phyloP scores from a whole-genome alignment of 2,329 filamentous ascomycete genomes.

The Didymella exigua region DNA sequence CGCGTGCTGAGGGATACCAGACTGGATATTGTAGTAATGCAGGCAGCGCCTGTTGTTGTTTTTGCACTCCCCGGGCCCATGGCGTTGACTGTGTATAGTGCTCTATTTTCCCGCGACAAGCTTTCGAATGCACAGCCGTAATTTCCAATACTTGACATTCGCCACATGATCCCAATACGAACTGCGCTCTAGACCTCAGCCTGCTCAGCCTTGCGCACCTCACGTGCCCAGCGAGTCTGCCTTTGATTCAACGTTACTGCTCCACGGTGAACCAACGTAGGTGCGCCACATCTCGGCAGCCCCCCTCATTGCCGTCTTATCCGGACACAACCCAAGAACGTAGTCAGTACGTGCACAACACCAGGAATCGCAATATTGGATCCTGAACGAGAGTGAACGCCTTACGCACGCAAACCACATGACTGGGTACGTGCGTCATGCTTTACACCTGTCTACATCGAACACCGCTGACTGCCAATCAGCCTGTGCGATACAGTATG shows the following conservation, averaged over 20 bases:
- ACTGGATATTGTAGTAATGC: constrained; percentile 16
- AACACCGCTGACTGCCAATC: background rate
- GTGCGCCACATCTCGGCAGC: constrained; percentile 9
- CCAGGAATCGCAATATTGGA: background rate
- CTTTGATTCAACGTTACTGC: background rate
- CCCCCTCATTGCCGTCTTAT: background rate
- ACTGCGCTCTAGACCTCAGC: background rate
- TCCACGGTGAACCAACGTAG: background rate
- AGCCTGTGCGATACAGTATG: background rate
- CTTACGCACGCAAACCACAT: constrained; percentile 1
- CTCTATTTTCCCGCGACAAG: background rate
- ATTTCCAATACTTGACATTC: background rate
- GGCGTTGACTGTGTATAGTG: constrained; percentile 12
- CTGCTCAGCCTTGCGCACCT: background rate
- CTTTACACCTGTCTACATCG: background rate
- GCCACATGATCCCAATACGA: background rate
- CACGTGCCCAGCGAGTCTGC: constrained; percentile 2
- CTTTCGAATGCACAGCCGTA: background rate
- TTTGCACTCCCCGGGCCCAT: background rate
- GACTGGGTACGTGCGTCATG: background rate
- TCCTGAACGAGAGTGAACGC: background rate
- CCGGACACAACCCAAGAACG: background rate
- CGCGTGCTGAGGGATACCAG: constrained; percentile 67
- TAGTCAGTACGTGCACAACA: background rate
- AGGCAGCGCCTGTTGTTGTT: constrained; percentile 1